Conservation (phyloP, 352 stramenopile species). For the Phytopythium oedochilum region DNA sequence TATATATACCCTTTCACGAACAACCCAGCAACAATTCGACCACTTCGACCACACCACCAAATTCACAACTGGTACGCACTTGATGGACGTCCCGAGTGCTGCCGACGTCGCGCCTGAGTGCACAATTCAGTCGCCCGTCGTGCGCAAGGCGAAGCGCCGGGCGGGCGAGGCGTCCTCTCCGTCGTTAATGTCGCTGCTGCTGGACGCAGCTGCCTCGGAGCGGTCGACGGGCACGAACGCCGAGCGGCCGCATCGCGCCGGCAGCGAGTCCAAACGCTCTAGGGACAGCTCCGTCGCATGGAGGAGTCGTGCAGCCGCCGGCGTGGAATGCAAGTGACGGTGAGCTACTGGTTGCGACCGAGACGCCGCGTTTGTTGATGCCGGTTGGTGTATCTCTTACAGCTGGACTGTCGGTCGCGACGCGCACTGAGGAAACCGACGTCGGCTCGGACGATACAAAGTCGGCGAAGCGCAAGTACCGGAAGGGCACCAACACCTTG, state of each 20-base stretch:
- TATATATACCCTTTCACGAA: too few species aligned
- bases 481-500: constrained; percentile 29
- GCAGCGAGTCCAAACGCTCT: background rate
- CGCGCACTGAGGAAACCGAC: background rate
- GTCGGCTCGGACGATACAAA: constrained; percentile 8
- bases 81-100: background rate
- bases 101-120: background rate
- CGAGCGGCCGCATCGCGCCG: background rate
- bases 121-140: background rate
- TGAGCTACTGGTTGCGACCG: too few species aligned
- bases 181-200: background rate
- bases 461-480: constrained; percentile 15
- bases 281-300: too few species aligned
- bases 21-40: too few species aligned
- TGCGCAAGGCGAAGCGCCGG: background rate
- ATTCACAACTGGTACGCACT: too few species aligned
- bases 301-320: too few species aligned
- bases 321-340: too few species aligned
- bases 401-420: too few species aligned
- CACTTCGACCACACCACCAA: too few species aligned
- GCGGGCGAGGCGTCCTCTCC: background rate
- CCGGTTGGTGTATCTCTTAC: too few species aligned
- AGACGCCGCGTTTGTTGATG: too few species aligned
- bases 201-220: background rate
- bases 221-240: background rate